A percentile compares a stretch with the other conserved stretches of the same genome.
Conservation (phyloP, 2,329 filamentous ascomycete genomes). For the Tolypocladium endophyticum region DNA sequence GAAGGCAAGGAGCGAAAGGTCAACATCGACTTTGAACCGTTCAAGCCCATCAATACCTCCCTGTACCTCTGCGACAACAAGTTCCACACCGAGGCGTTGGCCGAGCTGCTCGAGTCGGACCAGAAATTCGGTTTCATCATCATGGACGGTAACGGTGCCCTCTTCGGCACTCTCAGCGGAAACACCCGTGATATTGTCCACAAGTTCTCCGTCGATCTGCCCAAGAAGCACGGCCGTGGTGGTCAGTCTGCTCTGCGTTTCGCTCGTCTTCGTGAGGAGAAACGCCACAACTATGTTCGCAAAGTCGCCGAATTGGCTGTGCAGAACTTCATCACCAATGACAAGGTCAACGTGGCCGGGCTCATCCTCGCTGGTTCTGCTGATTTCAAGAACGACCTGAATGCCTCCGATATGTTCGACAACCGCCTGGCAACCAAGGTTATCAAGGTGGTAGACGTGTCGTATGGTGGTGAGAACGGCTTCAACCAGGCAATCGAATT, state of each 20-base stretch:
- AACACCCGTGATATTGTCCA: conserved; percentile 96
- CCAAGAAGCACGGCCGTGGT: conserved; percentile 99
- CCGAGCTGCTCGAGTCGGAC: conserved; percentile 94
- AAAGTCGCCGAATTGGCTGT: conserved; percentile 97
- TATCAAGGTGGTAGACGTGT: conserved; percentile 98
- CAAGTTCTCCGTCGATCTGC: conserved; percentile 96
- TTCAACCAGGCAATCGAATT: conserved; percentile 99
- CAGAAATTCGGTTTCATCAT: conserved; percentile 99
- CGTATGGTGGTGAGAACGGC: conserved; percentile 96
- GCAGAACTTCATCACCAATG: conserved; percentile 96
- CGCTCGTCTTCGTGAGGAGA: conserved; percentile 97
- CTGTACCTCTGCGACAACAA: conserved; percentile 99
- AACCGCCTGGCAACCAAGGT: conserved; percentile 85
- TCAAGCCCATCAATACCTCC: conserved; percentile 99
- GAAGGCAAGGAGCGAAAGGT: conserved; percentile 99
- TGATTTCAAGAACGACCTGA: conserved; percentile 99
- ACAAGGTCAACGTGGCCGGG: conserved; percentile 97
- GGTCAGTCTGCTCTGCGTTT: conserved; percentile 99
- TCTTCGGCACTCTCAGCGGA: conserved; percentile 93
- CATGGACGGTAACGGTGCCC: conserved; percentile 98
- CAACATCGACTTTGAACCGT: conserved; percentile 99
- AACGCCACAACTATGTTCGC: conserved; percentile 98
- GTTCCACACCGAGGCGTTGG: conserved; percentile 95
- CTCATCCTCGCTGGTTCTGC: conserved; percentile 93
- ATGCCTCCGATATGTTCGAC: conserved; percentile 96